phyloP scores from a whole-genome alignment of 192 early-diverging fungal genomes.

The Podila minutissima region DNA sequence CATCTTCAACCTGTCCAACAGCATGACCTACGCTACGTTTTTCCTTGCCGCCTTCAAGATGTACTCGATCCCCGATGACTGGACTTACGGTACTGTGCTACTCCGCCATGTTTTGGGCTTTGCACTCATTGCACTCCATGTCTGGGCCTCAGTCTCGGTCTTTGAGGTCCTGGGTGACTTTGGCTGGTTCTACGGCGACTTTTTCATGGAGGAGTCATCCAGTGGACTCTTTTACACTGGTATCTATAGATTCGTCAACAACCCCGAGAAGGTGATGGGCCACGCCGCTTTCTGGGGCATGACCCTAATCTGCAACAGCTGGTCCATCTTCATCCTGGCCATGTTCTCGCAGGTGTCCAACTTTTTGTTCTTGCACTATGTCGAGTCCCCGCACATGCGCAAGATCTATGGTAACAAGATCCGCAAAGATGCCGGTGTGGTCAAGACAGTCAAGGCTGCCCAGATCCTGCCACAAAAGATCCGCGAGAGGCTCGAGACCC shows the following conservation, averaged over 20 bases:
- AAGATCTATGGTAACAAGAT: constrained; percentile 88
- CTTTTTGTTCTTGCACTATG: constrained; percentile 86
- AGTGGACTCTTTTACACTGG: constrained; percentile 87
- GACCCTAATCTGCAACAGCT: constrained; percentile 84
- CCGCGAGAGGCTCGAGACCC: constrained; percentile 55
- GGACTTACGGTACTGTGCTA: constrained; percentile 75
- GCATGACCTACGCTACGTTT: constrained; percentile 94
- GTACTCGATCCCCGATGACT: constrained; percentile 78
- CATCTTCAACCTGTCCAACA: constrained; percentile 90
- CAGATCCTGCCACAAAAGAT: constrained; percentile 69
- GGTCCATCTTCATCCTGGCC: constrained; percentile 86
- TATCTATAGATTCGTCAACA: constrained; percentile 93
- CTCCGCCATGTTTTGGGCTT: constrained; percentile 86
- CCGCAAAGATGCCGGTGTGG: constrained; percentile 84
- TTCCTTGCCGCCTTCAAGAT: constrained; percentile 81
- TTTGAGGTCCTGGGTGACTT: constrained; percentile 95
- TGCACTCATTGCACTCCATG: constrained; percentile 86
- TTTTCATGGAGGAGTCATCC: constrained; percentile 87
- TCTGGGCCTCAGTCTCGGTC: constrained; percentile 92
- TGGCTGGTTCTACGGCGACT: constrained; percentile 99
- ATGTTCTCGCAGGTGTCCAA: constrained; percentile 85
- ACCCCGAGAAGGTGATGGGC: constrained; percentile 94
- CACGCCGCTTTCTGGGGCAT: constrained; percentile 95
- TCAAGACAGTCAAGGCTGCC: constrained; percentile 73
- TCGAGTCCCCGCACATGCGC: constrained; percentile 94